phyloP scores from a whole-genome alignment of 257 asterid genomes.

The Eucommia ulmoides region DNA sequence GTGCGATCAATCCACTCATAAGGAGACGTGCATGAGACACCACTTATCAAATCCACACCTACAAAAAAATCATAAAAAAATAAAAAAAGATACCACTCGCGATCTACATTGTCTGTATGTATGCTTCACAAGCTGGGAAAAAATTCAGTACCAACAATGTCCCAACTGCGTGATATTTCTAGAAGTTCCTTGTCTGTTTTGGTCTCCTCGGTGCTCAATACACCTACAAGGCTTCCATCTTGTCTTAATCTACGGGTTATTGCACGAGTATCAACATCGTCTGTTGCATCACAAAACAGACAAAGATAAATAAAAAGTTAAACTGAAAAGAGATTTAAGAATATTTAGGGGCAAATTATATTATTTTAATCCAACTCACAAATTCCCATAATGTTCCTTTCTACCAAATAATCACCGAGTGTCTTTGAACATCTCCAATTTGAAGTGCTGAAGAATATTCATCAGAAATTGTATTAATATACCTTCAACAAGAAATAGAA shows the following conservation, averaged over 20 bases:
- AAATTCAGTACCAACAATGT: constrained; percentile 66
- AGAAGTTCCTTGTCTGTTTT: constrained; percentile 76
- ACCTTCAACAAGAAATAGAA: too few relatives aligned
- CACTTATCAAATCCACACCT: constrained; percentile 91
- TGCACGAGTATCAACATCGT: constrained; percentile 96
- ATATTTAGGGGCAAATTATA: background rate
- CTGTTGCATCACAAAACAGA: constrained; percentile 20
- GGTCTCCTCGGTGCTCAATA: constrained; percentile 68
- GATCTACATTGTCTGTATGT: too few relatives aligned
- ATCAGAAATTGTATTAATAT: constrained; percentile 3
- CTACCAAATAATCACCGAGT: constrained; percentile 84
- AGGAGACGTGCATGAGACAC: constrained; percentile 73
- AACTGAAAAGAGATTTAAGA: background rate
- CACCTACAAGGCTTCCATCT: constrained; percentile 96
- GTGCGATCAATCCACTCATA: constrained; percentile 72
- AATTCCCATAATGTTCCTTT: constrained; percentile 87
- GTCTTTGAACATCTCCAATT: constrained; percentile 73
- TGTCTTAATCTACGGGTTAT: constrained; percentile 78
- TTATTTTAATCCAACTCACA: constrained; percentile 28
- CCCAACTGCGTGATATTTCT: constrained; percentile 62
- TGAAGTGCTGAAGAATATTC: constrained; percentile 51
- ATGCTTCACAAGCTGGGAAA: background rate
- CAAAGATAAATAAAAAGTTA: background rate
- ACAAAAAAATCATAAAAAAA: constrained; percentile 12
- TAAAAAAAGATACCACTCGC: background rate